These are phyloP conservation scores for Ganoderma leucocontextum DNA, from an alignment of 1,284 basidiomycete species.

Conservation along the genomic window DNA sequence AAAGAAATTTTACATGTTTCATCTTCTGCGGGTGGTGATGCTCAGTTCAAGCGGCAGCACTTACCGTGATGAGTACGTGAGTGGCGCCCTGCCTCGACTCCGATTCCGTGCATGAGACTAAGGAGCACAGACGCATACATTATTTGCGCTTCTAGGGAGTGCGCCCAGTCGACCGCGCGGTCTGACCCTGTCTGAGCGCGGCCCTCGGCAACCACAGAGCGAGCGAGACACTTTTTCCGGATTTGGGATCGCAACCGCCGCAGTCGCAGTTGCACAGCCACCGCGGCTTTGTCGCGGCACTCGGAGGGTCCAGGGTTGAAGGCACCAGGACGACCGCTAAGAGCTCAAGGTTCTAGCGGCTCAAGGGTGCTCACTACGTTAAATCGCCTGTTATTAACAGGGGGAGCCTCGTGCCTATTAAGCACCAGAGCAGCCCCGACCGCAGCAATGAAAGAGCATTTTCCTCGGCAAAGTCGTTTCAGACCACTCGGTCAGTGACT, in stretches of 20 bases:
- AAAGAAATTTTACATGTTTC: neutral
- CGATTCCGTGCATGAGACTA: neutral
- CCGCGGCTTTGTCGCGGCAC: neutral
- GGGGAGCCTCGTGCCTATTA: neutral
- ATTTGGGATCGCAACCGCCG: neutral
- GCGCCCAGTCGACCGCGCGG: neutral
- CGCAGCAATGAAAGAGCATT: neutral
- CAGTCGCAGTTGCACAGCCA: neutral
- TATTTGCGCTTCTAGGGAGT: neutral
- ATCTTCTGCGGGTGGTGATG: neutral
- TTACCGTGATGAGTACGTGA: slow-evolving; percentile 2
- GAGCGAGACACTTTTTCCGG: neutral
- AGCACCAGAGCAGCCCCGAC: slow-evolving; percentile 1
- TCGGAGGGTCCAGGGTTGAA: neutral
- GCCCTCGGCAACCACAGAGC: neutral
- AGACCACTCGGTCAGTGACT: slow-evolving; percentile 1
- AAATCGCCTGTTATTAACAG: neutral
- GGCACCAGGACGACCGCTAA: slow-evolving; percentile 4
- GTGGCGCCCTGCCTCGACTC: neutral
- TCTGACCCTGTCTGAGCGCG: neutral
- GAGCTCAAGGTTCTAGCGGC: neutral
- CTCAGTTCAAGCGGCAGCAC: neutral
- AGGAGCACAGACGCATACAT: neutral
- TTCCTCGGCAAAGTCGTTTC: neutral
- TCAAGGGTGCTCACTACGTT: neutral